Evolutionary conservation across 31 red algal genomes (phyloP).

Genomic region (Odonthalia washingtoniensis): DNA sequence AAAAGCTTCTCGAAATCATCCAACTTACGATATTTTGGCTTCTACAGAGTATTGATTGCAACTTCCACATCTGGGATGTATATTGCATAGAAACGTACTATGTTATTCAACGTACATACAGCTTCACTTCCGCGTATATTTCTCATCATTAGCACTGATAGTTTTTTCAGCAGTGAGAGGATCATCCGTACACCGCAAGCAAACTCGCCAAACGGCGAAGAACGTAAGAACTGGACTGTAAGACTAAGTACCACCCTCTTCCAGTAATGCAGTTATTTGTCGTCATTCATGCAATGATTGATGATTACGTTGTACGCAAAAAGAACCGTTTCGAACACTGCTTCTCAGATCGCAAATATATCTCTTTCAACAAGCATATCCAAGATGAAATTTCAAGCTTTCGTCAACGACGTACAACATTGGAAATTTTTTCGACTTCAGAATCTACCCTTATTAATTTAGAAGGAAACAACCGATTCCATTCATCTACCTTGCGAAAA

Average conservation of each 20-base stretch:
- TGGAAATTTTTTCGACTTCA: conserved; percentile 56
- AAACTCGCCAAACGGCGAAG: conserved; percentile 86
- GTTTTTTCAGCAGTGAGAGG: conserved; percentile 28
- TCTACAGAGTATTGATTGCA: conserved; percentile 17
- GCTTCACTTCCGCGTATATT: neutral
- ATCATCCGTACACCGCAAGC: conserved; percentile 60
- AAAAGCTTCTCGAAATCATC: conserved; percentile 65
- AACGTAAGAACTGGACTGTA: conserved; percentile 81
- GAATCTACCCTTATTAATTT: conserved; percentile 48
- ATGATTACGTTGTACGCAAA: conserved; percentile 70
- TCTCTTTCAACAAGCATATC: conserved; percentile 52
- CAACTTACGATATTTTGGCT: conserved; percentile 45
- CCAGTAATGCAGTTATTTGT: no score
- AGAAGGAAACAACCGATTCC: conserved; percentile 76
- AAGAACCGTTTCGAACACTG: conserved; percentile 63
- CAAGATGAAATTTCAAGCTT: conserved; percentile 72
- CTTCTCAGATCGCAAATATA: conserved; percentile 25
- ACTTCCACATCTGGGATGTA: conserved; percentile 11
- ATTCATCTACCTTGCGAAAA: conserved; percentile 80
- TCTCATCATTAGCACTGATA: neutral
- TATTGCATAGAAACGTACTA: conserved; percentile 45
- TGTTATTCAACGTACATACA: neutral
- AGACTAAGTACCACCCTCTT: conserved; percentile 15
- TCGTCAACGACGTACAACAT: conserved; percentile 61
- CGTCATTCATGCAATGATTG: no score